These are phyloP conservation scores for Patellaria atrata DNA, from an alignment of 495 filamentous ascomycete genomes.

Conservation along the genomic window DNA sequence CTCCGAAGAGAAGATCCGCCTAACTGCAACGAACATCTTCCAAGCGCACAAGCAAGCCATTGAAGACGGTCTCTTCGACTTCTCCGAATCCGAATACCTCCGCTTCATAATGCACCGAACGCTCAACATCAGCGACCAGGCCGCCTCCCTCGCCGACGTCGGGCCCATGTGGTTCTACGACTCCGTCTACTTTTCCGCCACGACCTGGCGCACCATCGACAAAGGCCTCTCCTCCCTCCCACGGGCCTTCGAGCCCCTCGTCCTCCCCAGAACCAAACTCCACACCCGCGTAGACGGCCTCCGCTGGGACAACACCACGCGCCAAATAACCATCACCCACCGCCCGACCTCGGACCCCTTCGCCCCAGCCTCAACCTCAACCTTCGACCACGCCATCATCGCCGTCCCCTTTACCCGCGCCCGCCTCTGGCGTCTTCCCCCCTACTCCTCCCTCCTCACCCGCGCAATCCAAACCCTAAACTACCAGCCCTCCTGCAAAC, in stretches of 20 bases:
- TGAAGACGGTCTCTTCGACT: constrained; percentile 34
- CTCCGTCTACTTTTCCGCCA: constrained; percentile 44
- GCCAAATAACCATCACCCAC: constrained; percentile 30
- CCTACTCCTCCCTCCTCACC: constrained; percentile 35
- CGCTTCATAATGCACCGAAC: constrained; percentile 39
- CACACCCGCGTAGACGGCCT: constrained; percentile 35
- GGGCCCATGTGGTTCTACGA: constrained; percentile 30
- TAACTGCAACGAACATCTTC: constrained; percentile 45
- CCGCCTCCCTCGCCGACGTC: constrained; percentile 20
- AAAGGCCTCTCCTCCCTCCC: constrained; percentile 47
- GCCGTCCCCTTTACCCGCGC: constrained; percentile 45
- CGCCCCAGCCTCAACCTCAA: constrained; percentile 10
- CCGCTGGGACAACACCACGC: constrained; percentile 28
- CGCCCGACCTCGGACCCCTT: too few species aligned
- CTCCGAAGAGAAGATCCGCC: constrained; percentile 24
- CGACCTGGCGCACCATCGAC: constrained; percentile 50
- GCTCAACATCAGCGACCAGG: constrained; percentile 41
- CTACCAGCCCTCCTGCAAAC: constrained; percentile 47
- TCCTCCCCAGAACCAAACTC: constrained; percentile 40
- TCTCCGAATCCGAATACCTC: constrained; percentile 49
- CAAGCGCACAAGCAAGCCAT: constrained; percentile 41
- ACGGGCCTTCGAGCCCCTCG: constrained; percentile 43
- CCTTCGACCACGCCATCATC: constrained; percentile 52
- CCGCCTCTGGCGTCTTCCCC: constrained; percentile 27
- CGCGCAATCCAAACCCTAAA: constrained; percentile 47